Base-by-base conservation (phyloP, 345 rosid species). In the Camelina laxa region DNA sequence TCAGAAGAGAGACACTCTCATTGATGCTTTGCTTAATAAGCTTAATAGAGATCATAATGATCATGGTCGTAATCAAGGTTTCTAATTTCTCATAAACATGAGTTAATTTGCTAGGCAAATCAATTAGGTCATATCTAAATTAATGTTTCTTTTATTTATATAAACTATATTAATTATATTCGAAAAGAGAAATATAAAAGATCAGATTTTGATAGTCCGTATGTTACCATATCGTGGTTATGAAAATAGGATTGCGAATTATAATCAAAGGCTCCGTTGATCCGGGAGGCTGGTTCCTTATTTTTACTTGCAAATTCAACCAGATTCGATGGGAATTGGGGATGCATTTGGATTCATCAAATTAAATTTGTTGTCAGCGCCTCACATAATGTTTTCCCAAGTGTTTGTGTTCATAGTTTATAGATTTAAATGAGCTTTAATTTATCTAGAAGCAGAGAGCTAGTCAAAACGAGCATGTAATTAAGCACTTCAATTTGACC, bases 1-100 rank as follows among this genome's bases (percentile, higher is more conserved):
- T 70, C 97, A 92, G 79, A 95, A 85, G 72, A 88, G 97, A 72
- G 99, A 95, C 54, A 83, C 86, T 13, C 92, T 95, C 20, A 85
- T 95, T 69, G 88, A 91, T 17, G 87, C 90, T 33, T 85, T 95
- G 35, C 75, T 95, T 64, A 87, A 84, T 82, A 88, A 88, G 82
- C 83, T 95, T 39, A 85, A 75, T 17, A 85, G 88, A 81, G 84
- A 88, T 65, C 90, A 70, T 50, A 33, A 51, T 50, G 42, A 60
- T 82, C 36, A 33, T 33, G 79, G 41, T 54, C 77, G 60, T 74
- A 80, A 17, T 58, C 82, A 30, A 80, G 78, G 49, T 75, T 80
- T 49, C 73, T 74, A 53, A 35, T 12, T 60, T 79, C 19, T 44
- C 5, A 48, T 71, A 71, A 44, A 63, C 56, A 60, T 60, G 31